These are phyloP conservation scores for Alternaria longipes DNA, from an alignment of 2,329 filamentous ascomycete species.

Conservation along the genomic window DNA sequence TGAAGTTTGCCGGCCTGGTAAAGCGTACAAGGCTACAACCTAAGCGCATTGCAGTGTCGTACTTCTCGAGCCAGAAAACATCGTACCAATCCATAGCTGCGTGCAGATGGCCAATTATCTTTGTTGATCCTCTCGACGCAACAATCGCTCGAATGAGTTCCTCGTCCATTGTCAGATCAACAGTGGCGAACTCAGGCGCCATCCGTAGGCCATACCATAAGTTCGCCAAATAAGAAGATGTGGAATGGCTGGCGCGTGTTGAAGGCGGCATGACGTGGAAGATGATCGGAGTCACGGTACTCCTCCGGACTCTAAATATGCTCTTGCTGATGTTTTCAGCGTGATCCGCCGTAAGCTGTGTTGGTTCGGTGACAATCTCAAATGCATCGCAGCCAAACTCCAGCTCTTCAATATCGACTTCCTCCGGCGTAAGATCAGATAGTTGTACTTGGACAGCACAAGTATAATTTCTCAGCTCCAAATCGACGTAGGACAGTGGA, in stretches of 20 bases:
- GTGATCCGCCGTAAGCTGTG: slow-evolving; percentile 32
- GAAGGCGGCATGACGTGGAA: slow-evolving; percentile 48
- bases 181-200: slow-evolving; percentile 67
- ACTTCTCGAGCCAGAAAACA: slow-evolving; percentile 64
- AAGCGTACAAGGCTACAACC: slow-evolving; percentile 71
- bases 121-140: slow-evolving; percentile 62
- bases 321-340: slow-evolving; percentile 63
- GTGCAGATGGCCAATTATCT: slow-evolving; percentile 67
- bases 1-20: slow-evolving; percentile 63
- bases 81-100: slow-evolving; percentile 66
- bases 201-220: slow-evolving; percentile 69
- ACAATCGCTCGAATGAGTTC: slow-evolving; percentile 62
- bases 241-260: slow-evolving; percentile 28
- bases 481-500: slow-evolving; percentile 68
- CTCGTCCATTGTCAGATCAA: slow-evolving; percentile 68
- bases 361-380: slow-evolving; percentile 64
- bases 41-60: slow-evolving; percentile 64
- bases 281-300: slow-evolving; percentile 63
- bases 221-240: slow-evolving; percentile 62
- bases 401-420: slow-evolving; percentile 70
- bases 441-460: slow-evolving; percentile 71
- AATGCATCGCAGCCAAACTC: slow-evolving; percentile 73
- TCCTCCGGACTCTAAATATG: slow-evolving; percentile 67
- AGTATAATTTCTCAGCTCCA: slow-evolving; percentile 70
- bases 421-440: slow-evolving; percentile 63